These are phyloP conservation scores for Kwoniella botswanensis DNA, from an alignment of 768 basidiomycete species.

Conservation along the genomic window DNA sequence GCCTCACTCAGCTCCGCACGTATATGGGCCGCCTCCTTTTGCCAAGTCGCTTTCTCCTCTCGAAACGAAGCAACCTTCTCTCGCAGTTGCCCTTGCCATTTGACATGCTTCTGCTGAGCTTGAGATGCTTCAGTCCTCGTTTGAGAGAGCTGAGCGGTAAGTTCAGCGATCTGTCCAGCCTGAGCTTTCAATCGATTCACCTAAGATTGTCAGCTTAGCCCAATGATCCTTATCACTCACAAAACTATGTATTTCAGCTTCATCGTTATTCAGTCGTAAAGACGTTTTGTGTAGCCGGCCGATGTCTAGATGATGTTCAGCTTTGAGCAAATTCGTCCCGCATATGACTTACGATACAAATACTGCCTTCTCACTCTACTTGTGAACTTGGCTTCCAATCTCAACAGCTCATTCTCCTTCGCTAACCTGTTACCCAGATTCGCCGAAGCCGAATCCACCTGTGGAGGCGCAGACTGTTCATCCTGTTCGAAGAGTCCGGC, in stretches of 20 bases:
- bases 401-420: constrained; percentile 43
- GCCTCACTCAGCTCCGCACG: constrained; percentile 69
- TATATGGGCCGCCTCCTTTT: constrained; percentile 70
- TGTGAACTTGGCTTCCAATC: constrained; percentile 41
- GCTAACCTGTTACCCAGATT: constrained; percentile 15
- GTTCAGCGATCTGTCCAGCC: constrained; percentile 36
- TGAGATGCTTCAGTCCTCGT: constrained; percentile 74
- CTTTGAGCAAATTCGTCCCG: background rate
- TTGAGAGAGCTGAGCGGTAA: constrained; percentile 66
- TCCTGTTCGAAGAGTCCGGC: constrained; percentile 32
- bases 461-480: background rate
- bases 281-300: constrained; percentile 45
- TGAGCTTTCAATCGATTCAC: constrained; percentile 53
- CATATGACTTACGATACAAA: constrained; percentile 41
- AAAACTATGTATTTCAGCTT: constrained; percentile 53
- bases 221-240: constrained; percentile 24
- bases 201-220: constrained; percentile 26
- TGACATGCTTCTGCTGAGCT: constrained; percentile 76
- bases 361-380: constrained; percentile 45
- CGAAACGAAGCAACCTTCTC: constrained; percentile 74
- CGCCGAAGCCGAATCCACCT: background rate
- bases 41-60: constrained; percentile 80
- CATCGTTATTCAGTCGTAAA: constrained; percentile 48
- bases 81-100: constrained; percentile 83
- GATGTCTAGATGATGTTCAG: constrained; percentile 40